A percentile compares a stretch with the other conserved stretches of the same genome.
Conservation (phyloP, 176 grass and related monocot genomes). For the Triticum monococcum region DNA sequence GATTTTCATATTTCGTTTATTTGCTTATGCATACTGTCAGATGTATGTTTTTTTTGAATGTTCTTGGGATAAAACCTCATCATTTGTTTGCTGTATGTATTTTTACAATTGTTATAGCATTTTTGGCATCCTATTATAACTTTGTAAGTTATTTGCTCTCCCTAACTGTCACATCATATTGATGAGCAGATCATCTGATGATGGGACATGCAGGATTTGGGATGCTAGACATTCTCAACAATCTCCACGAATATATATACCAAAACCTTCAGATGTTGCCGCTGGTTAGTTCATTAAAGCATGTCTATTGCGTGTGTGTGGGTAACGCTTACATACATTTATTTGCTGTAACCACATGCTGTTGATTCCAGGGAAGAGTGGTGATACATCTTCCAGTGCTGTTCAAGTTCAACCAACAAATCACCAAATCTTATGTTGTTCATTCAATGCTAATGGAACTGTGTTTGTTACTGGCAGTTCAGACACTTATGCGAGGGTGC, state of each 20-base stretch:
- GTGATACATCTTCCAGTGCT: slow-evolving; percentile 74
- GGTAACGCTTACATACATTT: neutral
- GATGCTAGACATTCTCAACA: slow-evolving; percentile 81
- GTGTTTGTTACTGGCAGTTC: slow-evolving; percentile 99
- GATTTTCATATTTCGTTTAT: neutral
- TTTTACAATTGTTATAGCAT: neutral
- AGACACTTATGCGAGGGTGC: slow-evolving; percentile 90
- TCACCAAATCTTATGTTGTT: slow-evolving; percentile 91
- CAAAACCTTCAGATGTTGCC: slow-evolving; percentile 79
- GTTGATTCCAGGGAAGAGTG: slow-evolving; percentile 65
- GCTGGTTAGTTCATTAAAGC: slow-evolving; percentile 65
- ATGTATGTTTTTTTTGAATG: slow-evolving; percentile 1
- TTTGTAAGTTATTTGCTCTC: slow-evolving; percentile 1
- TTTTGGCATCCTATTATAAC: neutral
- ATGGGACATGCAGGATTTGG: slow-evolving; percentile 98
- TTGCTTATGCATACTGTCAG: neutral
- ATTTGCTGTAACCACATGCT: slow-evolving; percentile 19
- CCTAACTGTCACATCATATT: slow-evolving; percentile 38
- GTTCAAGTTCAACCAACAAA: slow-evolving; percentile 61
- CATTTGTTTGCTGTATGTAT: neutral
- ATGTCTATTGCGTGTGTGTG: slow-evolving; percentile 9
- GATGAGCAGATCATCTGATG: slow-evolving; percentile 85
- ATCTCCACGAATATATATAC: slow-evolving; percentile 72
- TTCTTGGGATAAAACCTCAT: slow-evolving; percentile 24
- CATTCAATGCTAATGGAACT: slow-evolving; percentile 98